Evolutionary conservation across 306 rosid species (phyloP), one percentile per base, ranked within the genome.

Genomic region (Rosa rugosa): DNA sequence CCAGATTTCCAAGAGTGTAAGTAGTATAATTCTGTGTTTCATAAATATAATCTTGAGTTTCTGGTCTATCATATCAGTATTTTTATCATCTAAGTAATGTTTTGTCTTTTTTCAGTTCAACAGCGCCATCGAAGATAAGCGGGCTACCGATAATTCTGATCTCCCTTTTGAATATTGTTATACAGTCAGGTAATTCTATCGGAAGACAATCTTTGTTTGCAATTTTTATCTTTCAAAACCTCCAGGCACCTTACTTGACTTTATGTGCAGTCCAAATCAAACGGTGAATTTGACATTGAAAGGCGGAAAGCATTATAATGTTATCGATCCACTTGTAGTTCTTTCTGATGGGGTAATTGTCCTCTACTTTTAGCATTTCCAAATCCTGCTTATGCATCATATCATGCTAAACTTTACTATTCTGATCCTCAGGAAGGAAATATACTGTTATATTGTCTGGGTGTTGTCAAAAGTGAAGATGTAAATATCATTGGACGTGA

Each of bases 401-500:
- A 36, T 22, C 57, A 47, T 60, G 68, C 72, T 66, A 38, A 86
- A 27, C 27, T 71, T 78, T 41, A 27, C 82, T 77, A 66, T 74
- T 83, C 17, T 83, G 66, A 65, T 71, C 23, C 77, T 5, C 93
- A 92, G 99, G 81, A 51, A 38, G 79, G 56, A 76, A 17, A 0
- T 0, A 3, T 38, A 11, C 0, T 0, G 5, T 14, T 82, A 31
- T 85, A 77, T 77, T 91, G 97, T 78, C 77, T 93, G 69, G 97
- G 84, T 25, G 31, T 93, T 68, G 40, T 83, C 82, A 90, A 84
- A 81, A 93, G 99, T 76, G 73, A 50, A 63, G 78, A 77, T 72
- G 71, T 93, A 57, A 86, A 96, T 71, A 85, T 96, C 79, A 89
- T 96, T 56, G 99, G 99, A 88, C 97, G 98, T 96, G 77, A 93